Percentiles rank a stretch among this genome's conserved stretches.
These are phyloP conservation scores for Hypoxylon sp. DNA, from an alignment of 2,329 filamentous ascomycete genomes.

Conservation along the genomic window DNA sequence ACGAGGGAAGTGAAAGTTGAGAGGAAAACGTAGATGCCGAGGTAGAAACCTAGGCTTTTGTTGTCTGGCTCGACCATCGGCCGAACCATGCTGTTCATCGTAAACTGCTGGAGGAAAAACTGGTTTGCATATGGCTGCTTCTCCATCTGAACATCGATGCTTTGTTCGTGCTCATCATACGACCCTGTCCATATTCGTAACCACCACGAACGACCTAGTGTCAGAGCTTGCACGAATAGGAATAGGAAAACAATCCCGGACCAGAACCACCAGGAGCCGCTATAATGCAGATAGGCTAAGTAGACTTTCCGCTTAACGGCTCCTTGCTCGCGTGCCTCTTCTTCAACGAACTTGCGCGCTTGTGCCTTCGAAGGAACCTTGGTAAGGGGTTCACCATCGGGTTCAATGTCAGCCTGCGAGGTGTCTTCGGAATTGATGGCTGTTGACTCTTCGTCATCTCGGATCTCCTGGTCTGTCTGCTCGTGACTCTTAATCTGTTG, in stretches of 20 bases:
- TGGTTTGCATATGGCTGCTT: conserved; percentile 59
- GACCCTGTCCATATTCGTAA: conserved; percentile 71
- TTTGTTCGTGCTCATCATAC: conserved; percentile 54
- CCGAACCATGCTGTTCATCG: conserved; percentile 56
- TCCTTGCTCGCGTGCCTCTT: conserved; percentile 79
- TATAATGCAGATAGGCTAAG: conserved; percentile 73
- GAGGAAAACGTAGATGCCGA: conserved; percentile 75
- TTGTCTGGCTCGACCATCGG: conserved; percentile 51
- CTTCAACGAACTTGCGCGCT: conserved; percentile 80
- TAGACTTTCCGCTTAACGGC: conserved; percentile 78
- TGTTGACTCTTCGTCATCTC: conserved; percentile 65
- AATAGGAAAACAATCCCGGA: conserved; percentile 66
- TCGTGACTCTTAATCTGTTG: conserved; percentile 70
- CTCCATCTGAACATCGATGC: conserved; percentile 37
- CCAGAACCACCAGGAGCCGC: conserved; percentile 75
- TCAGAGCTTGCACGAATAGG: conserved; percentile 65
- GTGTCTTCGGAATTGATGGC: conserved; percentile 68
- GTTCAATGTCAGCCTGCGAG: conserved; percentile 58
- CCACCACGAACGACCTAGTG: conserved; percentile 74
- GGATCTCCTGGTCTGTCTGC: conserved; percentile 59
- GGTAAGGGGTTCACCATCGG: conserved; percentile 58
- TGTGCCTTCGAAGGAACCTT: conserved; percentile 64
- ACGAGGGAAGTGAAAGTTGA: conserved; percentile 69
- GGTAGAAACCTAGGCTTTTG: conserved; percentile 70
- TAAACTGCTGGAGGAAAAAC: conserved; percentile 62